Base-by-base conservation (phyloP, 2,329 filamentous ascomycete species). In the Beauveria varroae region DNA sequence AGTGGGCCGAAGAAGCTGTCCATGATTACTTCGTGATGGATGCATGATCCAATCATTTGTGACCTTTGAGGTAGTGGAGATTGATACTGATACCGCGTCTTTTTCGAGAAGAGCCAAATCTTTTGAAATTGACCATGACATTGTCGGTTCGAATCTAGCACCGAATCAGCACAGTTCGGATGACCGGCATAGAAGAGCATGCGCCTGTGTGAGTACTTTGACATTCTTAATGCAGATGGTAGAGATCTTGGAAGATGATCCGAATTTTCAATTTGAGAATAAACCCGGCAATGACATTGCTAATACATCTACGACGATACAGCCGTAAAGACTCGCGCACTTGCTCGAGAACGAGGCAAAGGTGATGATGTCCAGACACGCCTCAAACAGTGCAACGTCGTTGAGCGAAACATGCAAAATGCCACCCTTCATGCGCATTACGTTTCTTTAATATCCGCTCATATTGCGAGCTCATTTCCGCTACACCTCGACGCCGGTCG, bases 221-320 rank as follows among this genome's bases (percentile, higher is more conserved):
- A 18, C 7, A n/a, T 43, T 10, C 9, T 43, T 18, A 10, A 43
- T 43, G 41, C n/a, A 43, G 18, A 43, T 43, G n/a, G n/a, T 43
- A 18, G 41, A 43, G 41, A 9, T 3, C 18, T 10, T 43, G 18
- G 12, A n/a, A 10, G 41, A 43, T 10, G 0, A 10, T 10, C 20
- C n/a, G 16, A n/a, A 43, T 20, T 10, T n/a, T 0, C 12, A 10
- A 4, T 10, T n/a, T 4, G 7, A 43, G 18, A 20, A n/a, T 43
- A 9, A 10, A 1, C 3, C 1, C 1, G 9, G 6, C 9, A n/a
- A 4, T n/a, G 16, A 43, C 2, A 10, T n/a, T 18, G n/a, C 18
- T 8, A 43, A 1, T n/a, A 4, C 9, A 43, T 20, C 7, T 43
- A 37, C 34, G 34, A n/a, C 40, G 10, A 7, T 43, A 43, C 16